Evolutionary conservation across 139 green algal genomes (phyloP), one percentile per base, ranked within the genome.

Genomic region (Marvania coccoides): DNA sequence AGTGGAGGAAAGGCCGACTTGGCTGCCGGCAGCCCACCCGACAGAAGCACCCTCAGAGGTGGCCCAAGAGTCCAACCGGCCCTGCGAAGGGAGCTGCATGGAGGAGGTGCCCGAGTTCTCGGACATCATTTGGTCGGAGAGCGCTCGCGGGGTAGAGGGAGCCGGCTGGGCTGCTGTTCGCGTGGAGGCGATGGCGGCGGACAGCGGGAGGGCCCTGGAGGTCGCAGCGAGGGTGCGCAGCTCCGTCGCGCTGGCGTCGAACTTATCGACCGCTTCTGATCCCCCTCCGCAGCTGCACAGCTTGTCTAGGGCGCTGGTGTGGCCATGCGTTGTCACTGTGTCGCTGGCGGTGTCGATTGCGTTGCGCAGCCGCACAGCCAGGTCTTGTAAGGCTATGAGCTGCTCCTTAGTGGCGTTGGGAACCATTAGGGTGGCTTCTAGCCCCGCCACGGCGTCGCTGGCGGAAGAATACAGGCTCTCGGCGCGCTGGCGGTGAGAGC

Each of bases 341-440:
- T 38, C 46, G 34, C 72, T 37, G 13, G 47, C 71, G 4, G 61
- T 38, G 30, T 70, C 59, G 7, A 66, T 28, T 7, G 51, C 15
- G 2, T 6, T 24, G 29, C 62, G 60, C 37, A 71, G 47, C 3
- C 61, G 47, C 6, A 12, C 10, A 1, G 42, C 13, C 23, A 77
- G 46, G 33, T 57, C 28, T 39, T 63, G 45, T 35, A 77, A 36
- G 9, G 45, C 29, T 56, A 55, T 23, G 15, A 57, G 47, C 42
- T 58, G 39, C 23, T 54, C 28, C 19, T 15, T n/a, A 40, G 56
- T 19, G 48, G 61, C 61, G 6, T 65, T n/a, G 2, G 31, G 34
- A 35, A 35, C 47, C 13, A 68, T 72, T 40, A 73, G 15, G 23
- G 79, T 59, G 26, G 75, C 59, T n/a, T 84, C 78, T 1, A 84